Percentiles rank a stretch among this genome's conserved stretches.
Conservation (phyloP, 257 asterid genomes). For the Henckelia pumila region DNA sequence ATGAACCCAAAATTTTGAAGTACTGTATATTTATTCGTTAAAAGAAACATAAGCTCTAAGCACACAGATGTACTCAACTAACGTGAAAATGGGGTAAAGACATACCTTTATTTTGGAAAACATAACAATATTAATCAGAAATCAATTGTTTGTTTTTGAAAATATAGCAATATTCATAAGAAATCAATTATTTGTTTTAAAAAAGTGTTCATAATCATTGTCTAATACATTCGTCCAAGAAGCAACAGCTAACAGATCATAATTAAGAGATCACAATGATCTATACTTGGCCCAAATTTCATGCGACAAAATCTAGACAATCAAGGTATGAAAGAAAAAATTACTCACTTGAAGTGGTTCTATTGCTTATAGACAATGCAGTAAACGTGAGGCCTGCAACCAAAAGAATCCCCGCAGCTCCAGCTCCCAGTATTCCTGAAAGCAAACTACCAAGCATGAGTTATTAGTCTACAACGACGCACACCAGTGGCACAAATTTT, state of each 20-base stretch:
- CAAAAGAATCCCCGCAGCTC: conserved; percentile 70
- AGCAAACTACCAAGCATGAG: conserved; percentile 56
- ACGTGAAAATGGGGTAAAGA: background rate
- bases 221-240: conserved; percentile 2
- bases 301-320: conserved; percentile 14
- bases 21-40: conserved; percentile 1
- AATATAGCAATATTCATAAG: background rate
- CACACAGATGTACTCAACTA: conserved; percentile 16
- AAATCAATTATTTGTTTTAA: background rate
- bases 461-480: conserved; percentile 50
- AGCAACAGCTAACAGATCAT: background rate
- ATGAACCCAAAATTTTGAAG: conserved; percentile 21
- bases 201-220: conserved; percentile 12
- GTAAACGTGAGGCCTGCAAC: conserved; percentile 76
- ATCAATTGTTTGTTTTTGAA: background rate
- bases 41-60: conserved; percentile 15
- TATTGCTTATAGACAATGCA: conserved; percentile 59
- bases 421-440: conserved; percentile 82
- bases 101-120: background rate
- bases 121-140: background rate
- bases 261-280: conserved; percentile 18
- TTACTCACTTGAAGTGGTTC: conserved; percentile 57
- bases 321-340: conserved; percentile 11
- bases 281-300: conserved; percentile 3
- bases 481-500: conserved; percentile 3